Conservation (phyloP, 768 basidiomycete genomes). For the Omphalotus guepiniiformis region DNA sequence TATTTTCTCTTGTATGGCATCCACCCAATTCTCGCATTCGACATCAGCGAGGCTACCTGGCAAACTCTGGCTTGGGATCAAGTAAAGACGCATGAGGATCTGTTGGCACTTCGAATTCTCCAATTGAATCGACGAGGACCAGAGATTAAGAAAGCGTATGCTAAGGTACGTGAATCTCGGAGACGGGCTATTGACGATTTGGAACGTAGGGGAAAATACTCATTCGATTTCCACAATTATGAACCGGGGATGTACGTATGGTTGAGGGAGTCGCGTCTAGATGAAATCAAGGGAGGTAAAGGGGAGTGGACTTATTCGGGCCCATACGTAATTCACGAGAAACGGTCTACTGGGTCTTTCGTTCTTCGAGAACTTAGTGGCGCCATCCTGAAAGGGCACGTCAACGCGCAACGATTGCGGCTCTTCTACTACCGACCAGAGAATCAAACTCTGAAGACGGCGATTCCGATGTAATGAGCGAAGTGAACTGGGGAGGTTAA, state of each 20-base stretch:
- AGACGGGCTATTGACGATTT: constrained; percentile 20
- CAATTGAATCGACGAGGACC: constrained; percentile 20
- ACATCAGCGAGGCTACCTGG: constrained; percentile 26
- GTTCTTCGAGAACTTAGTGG: constrained; percentile 7
- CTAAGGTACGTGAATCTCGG: constrained; percentile 11
- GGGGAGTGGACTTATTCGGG: constrained; percentile 24
- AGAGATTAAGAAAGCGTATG: constrained; percentile 11
- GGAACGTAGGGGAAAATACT: constrained; percentile 11
- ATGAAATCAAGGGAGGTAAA: constrained; percentile 26
- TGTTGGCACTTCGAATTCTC: constrained; percentile 18
- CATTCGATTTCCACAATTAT: constrained; percentile 16
- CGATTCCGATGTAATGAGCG: too few species aligned
- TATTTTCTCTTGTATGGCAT: constrained; percentile 28
- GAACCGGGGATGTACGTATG: constrained; percentile 26
- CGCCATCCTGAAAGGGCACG: constrained; percentile 6
- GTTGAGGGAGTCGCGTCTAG: constrained; percentile 26
- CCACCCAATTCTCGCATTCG: constrained; percentile 24
- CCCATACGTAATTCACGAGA: constrained; percentile 17
- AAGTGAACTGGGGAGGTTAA: too few species aligned
- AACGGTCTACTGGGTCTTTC: neutral
- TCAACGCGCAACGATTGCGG: constrained; percentile 3
- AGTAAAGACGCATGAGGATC: constrained; percentile 17
- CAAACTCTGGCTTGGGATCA: constrained; percentile 21
- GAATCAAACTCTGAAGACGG: constrained; percentile 4
- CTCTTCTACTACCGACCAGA: constrained; percentile 8